A percentile compares a stretch with the other conserved stretches of the same genome.
Conservation (phyloP, 2,329 filamentous ascomycete species). For the Pseudopyrenochaeta lycopersici region DNA sequence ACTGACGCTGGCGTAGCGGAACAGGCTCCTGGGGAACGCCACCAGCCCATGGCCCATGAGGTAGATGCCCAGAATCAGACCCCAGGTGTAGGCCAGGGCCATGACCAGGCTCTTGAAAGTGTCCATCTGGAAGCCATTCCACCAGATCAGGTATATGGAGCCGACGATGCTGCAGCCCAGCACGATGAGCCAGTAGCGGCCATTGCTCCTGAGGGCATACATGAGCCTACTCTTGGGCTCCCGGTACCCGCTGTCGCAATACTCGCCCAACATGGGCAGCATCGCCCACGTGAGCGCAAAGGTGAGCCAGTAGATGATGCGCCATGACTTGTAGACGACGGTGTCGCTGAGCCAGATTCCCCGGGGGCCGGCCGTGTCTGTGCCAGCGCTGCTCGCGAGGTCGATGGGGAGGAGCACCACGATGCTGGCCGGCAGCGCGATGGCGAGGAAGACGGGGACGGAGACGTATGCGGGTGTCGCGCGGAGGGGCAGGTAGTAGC, state of each 20-base stretch:
- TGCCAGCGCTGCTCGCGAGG: slow-evolving; percentile 82
- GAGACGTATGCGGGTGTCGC: slow-evolving; percentile 89
- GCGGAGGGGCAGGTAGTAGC: slow-evolving; percentile 89
- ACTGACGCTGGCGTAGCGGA: slow-evolving; percentile 80
- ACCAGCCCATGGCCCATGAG: slow-evolving; percentile 98
- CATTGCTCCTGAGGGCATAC: slow-evolving; percentile 88
- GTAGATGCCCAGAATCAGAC: slow-evolving; percentile 89
- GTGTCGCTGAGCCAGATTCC: slow-evolving; percentile 88
- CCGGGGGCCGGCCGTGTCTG: slow-evolving; percentile 73
- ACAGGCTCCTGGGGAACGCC: slow-evolving; percentile 82
- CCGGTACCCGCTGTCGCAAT: slow-evolving; percentile 91
- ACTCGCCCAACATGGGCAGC: slow-evolving; percentile 91
- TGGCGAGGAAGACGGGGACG: slow-evolving; percentile 93
- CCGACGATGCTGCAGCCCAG: slow-evolving; percentile 75
- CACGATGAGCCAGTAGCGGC: slow-evolving; percentile 84
- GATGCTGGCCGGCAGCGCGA: slow-evolving; percentile 90
- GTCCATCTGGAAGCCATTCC: slow-evolving; percentile 75
- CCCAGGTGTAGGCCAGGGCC: slow-evolving; percentile 95
- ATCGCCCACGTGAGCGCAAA: slow-evolving; percentile 96
- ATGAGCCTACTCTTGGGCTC: slow-evolving; percentile 81
- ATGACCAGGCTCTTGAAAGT: slow-evolving; percentile 87
- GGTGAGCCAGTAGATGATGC: slow-evolving; percentile 96
- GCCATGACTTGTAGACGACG: slow-evolving; percentile 86
- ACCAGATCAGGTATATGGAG: slow-evolving; percentile 83
- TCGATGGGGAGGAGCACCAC: slow-evolving; percentile 95